A percentile compares a stretch with the other conserved stretches of the same genome.
Conservation (phyloP, 2,329 filamentous ascomycete species). For the Zelopaecilomyces penicillatus region DNA sequence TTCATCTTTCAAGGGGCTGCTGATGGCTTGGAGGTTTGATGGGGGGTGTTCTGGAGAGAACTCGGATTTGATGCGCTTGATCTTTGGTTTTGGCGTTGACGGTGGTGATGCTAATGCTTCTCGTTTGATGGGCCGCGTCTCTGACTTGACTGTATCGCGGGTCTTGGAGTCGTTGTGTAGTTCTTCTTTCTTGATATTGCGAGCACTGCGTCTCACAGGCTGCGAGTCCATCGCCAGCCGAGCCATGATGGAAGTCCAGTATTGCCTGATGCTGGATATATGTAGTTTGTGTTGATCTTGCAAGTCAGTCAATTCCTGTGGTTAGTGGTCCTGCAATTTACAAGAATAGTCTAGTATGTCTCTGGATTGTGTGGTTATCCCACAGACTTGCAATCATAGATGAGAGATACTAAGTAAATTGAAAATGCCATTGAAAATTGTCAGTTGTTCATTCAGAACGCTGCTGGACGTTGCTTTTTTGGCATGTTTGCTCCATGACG, state of each 20-base stretch:
- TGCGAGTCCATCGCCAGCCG: not conserved
- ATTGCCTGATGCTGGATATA: not conserved
- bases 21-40: not conserved
- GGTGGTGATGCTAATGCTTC: not conserved
- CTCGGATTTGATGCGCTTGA: not conserved
- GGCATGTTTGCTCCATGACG: no score
- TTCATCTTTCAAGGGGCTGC: conserved; percentile 1
- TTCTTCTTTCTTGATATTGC: conserved; percentile 2
- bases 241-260: no score
- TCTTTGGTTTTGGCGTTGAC: not conserved
- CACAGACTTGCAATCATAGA: no score
- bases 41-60: not conserved
- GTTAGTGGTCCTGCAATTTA: no score
- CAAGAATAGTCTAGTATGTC: no score
- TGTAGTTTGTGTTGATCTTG: no score
- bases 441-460: no score
- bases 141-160: not conserved
- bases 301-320: no score
- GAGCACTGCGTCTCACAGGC: conserved; percentile 9
- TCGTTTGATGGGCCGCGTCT: not conserved
- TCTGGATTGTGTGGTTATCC: no score
- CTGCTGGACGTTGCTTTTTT: no score
- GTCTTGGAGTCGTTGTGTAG: not conserved
- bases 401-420: no score
- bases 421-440: no score